These are phyloP conservation scores for Termitomyces bulborhizus DNA, from an alignment of 768 basidiomycete genomes.

Conservation along the genomic window DNA sequence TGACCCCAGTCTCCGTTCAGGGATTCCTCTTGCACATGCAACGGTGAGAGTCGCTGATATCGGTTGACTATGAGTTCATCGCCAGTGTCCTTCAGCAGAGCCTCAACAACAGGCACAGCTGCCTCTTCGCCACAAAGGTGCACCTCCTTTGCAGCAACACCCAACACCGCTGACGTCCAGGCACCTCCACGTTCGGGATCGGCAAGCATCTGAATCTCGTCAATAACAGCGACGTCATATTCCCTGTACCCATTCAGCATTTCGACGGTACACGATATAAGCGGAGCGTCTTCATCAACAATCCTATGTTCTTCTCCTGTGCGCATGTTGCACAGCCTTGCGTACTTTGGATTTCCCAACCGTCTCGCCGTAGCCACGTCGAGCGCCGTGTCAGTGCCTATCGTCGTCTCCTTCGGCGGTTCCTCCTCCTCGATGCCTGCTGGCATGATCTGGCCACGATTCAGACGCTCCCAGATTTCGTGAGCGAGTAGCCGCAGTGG, in stretches of 20 bases:
- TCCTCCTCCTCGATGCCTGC: conserved; percentile 47
- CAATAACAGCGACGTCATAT: conserved; percentile 84
- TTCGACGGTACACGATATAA: conserved; percentile 89
- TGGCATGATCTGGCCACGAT: conserved; percentile 83
- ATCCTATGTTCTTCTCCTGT: conserved; percentile 89
- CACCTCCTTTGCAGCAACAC: conserved; percentile 69
- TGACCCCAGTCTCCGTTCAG: conserved; percentile 54
- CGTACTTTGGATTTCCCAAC: conserved; percentile 41
- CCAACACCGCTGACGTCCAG: conserved; percentile 82
- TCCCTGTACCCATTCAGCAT: conserved; percentile 51
- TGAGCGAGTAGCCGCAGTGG: conserved; percentile 91
- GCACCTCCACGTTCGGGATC: conserved; percentile 71
- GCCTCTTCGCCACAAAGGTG: conserved; percentile 97
- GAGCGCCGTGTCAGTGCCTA: conserved; percentile 25
- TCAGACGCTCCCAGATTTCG: conserved; percentile 90
- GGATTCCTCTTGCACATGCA: conserved; percentile 60
- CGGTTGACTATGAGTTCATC: conserved; percentile 75
- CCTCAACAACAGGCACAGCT: conserved; percentile 73
- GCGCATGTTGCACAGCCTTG: conserved; percentile 72
- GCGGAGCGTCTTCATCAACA: conserved; percentile 45
- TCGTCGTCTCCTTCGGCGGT: conserved; percentile 22
- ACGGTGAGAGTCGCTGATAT: conserved; percentile 86
- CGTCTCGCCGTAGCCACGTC: conserved; percentile 27
- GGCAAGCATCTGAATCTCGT: conserved; percentile 95
- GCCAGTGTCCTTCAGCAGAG: conserved; percentile 66